A percentile compares a stretch with the other conserved stretches of the same genome.
These are phyloP conservation scores for Chlorella sorokiniana DNA, from an alignment of 139 green algal genomes.

Conservation along the genomic window DNA sequence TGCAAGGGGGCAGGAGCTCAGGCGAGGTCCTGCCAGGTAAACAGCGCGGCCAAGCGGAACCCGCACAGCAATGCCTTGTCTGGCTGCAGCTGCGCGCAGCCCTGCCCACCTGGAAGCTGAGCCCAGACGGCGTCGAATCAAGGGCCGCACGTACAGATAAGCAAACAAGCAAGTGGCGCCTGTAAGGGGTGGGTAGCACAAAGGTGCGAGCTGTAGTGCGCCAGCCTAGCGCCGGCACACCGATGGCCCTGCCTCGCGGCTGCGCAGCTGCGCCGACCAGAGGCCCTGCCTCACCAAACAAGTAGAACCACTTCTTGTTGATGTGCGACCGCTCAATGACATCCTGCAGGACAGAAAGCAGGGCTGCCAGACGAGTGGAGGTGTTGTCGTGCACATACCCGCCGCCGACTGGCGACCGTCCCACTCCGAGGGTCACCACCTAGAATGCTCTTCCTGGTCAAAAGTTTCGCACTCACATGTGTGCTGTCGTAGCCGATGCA, in stretches of 20 bases:
- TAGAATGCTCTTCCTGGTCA: neutral
- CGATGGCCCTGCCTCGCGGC: neutral
- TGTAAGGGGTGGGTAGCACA: slow-evolving; percentile 1
- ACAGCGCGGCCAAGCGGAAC: no score
- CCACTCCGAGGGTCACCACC: neutral
- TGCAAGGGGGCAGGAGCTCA: neutral
- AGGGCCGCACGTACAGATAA: slow-evolving; percentile 83
- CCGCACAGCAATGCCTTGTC: neutral
- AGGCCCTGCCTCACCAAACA: slow-evolving; percentile 65
- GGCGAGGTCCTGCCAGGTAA: neutral
- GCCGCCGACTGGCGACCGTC: neutral
- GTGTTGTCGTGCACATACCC: neutral
- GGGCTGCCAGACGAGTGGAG: neutral
- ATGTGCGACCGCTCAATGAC: slow-evolving; percentile 69
- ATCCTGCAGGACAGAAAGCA: slow-evolving; percentile 42
- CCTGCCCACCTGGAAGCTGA: slow-evolving; percentile 62
- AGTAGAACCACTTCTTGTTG: slow-evolving; percentile 80
- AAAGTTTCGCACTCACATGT: slow-evolving; percentile 20
- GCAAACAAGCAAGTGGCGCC: slow-evolving; percentile 53
- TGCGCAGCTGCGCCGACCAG: no score
- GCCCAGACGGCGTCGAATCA: slow-evolving; percentile 74
- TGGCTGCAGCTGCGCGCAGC: neutral
- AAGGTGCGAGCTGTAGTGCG: neutral
- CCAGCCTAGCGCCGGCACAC: neutral
- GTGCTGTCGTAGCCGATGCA: slow-evolving; percentile 43